Base-by-base conservation (phyloP, 2,329 filamentous ascomycete genomes). In the Proliferodiscus dingleyae region DNA sequence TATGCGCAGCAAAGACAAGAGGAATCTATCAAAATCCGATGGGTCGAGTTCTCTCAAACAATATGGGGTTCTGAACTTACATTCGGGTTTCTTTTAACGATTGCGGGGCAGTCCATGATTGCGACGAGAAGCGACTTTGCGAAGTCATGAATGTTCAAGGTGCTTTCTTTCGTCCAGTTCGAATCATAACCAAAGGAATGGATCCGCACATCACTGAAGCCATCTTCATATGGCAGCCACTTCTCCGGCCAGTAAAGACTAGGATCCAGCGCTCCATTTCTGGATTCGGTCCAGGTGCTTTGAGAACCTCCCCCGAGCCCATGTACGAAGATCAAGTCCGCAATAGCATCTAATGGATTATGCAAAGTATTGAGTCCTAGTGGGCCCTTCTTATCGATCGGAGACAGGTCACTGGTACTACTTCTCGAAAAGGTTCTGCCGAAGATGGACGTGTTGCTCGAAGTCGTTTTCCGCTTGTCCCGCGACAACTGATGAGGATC, bases 1-100 rank as follows among this genome's bases (percentile, higher is more conserved):
- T 69, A 49, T 75, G 71, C 2, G 59, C 68, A 10, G 74, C 60
- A 13, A 73, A 59, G 3, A 74, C 63, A 15, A 74, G 66, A 2
- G 61, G 62, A 7, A 61, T 61, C 47, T 58, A 40, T 16, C 60
- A n/a, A n/a, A n/a, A n/a, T n/a, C n/a, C n/a, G n/a, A n/a, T n/a
- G n/a, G n/a, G n/a, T n/a, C n/a, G n/a, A n/a, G 7, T 60, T 60
- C 49, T 56, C 45, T 15, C n/a, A 50, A 19, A 39, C 24, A 41
- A 37, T 40, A 41, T 16, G 26, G 24, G 21, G 36, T 59, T 18
- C 54, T 52, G 45, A 67, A 55, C 22, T 62, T 26, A 26, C 24
- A 26, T 26, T 6, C 24, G 24, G 24, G 6, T 11, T 26, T 11
- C 11, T 26, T 11, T 11, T 6, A 26, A 11, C 6, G 24, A 26